A percentile compares a stretch with the other conserved stretches of the same genome.
Evolutionary conservation across 2,329 filamentous ascomycete genomes (phyloP).

Genomic region (Chaetomiaceae sp.): DNA sequence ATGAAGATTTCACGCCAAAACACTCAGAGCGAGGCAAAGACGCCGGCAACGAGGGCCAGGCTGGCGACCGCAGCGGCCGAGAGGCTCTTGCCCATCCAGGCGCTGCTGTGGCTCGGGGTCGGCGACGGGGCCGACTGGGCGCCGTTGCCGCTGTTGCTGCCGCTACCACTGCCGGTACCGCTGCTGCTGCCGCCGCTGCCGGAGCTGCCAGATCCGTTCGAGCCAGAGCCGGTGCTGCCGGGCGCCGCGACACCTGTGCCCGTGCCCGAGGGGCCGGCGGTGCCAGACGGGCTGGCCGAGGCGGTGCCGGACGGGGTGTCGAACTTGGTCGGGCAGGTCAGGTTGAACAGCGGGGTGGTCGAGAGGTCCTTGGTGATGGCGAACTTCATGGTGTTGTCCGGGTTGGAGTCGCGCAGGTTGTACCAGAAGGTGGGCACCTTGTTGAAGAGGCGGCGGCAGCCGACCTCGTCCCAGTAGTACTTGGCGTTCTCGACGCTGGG

Average conservation of each 20-base stretch:
- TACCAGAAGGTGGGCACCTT: conserved; percentile 56
- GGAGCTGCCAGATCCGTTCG: not conserved
- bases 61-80: conserved; percentile 17
- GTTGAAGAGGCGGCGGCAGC: conserved; percentile 52
- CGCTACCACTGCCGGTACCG: conserved; percentile 14
- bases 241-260: conserved; percentile 15
- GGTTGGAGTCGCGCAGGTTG: conserved; percentile 54
- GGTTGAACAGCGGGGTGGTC: conserved; percentile 46
- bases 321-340: conserved; percentile 44
- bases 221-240: conserved; percentile 14
- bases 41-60: conserved; percentile 21
- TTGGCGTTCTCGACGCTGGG: conserved; percentile 53
- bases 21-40: conserved; percentile 23
- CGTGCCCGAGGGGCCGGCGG: too few relatives aligned
- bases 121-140: not conserved
- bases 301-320: conserved; percentile 28
- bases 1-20: not conserved
- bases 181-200: conserved; percentile 8
- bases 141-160: conserved; percentile 12
- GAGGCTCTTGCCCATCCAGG: conserved; percentile 15
- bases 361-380: conserved; percentile 49
- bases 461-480: conserved; percentile 57
- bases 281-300: conserved; percentile 17
- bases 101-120: not conserved
- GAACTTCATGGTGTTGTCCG: conserved; percentile 53